A percentile compares a stretch with the other conserved stretches of the same genome.
These are phyloP conservation scores for Canavalia ensiformis DNA, from an alignment of 306 rosid species.

Conservation along the genomic window DNA sequence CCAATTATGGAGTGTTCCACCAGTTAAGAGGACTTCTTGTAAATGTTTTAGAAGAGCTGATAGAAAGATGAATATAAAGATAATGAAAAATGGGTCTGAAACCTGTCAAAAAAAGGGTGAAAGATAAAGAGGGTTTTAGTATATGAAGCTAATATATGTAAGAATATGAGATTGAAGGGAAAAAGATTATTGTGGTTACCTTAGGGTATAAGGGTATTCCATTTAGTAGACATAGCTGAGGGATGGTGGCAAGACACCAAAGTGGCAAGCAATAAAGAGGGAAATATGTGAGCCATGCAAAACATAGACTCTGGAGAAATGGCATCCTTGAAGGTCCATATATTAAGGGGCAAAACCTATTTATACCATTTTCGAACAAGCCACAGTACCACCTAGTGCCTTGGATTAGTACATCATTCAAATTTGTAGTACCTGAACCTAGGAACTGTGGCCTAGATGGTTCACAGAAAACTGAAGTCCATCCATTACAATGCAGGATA, in stretches of 20 bases:
- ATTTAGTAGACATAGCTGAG: slow-evolving; percentile 68
- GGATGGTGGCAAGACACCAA: slow-evolving; percentile 72
- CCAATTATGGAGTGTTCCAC: slow-evolving; percentile 60
- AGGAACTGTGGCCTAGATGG: slow-evolving; percentile 74
- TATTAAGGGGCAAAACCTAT: slow-evolving; percentile 67
- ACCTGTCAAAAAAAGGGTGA: slow-evolving; percentile 49
- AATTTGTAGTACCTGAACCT: slow-evolving; percentile 63
- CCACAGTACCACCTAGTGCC: slow-evolving; percentile 73
- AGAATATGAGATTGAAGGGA: slow-evolving; percentile 31
- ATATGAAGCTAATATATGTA: slow-evolving; percentile 17
- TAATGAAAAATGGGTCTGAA: slow-evolving; percentile 55
- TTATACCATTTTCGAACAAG: slow-evolving; percentile 63
- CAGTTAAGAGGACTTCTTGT: slow-evolving; percentile 60
- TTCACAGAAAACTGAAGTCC: slow-evolving; percentile 70
- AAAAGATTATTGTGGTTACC: slow-evolving; percentile 55
- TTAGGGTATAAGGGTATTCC: slow-evolving; percentile 71
- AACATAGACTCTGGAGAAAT: slow-evolving; percentile 62
- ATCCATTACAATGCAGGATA: slow-evolving; percentile 67
- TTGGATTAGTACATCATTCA: slow-evolving; percentile 72
- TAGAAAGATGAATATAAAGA: slow-evolving; percentile 57
- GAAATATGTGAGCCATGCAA: slow-evolving; percentile 51
- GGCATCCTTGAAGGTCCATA: slow-evolving; percentile 58
- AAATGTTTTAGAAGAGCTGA: slow-evolving; percentile 57
- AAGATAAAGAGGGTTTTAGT: not conserved
- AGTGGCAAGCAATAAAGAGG: slow-evolving; percentile 61